Percentiles rank a stretch among this genome's conserved stretches.
phyloP scores from a whole-genome alignment of 805 yeast genomes.

The Peterozyma toletana region DNA sequence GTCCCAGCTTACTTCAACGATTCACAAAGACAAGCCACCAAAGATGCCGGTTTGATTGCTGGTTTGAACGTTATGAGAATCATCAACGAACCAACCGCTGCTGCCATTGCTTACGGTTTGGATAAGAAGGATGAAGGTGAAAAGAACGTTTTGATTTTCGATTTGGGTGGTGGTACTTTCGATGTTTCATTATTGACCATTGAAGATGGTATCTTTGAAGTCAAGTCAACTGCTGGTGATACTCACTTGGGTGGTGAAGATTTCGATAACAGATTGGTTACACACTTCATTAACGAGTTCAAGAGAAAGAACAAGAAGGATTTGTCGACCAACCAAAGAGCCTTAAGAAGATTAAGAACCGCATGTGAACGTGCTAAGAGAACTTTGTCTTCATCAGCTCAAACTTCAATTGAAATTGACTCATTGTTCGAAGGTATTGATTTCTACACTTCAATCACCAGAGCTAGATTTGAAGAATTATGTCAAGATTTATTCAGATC shows the following conservation, averaged over 20 bases:
- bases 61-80: constrained; percentile 92
- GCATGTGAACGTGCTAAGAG: constrained; percentile 99
- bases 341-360: constrained; percentile 96
- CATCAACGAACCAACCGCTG: constrained; percentile 96
- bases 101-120: constrained; percentile 95
- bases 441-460: constrained; percentile 92
- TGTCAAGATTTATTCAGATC: constrained; percentile 93
- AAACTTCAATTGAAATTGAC: constrained; percentile 92
- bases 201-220: constrained; percentile 95
- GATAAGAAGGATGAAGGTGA: constrained; percentile 71
- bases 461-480: constrained; percentile 97
- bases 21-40: constrained; percentile 97
- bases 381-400: constrained; percentile 93
- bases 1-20: constrained; percentile 98
- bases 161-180: constrained; percentile 97
- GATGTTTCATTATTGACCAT: constrained; percentile 90
- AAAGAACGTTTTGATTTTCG: constrained; percentile 86
- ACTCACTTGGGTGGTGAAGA: constrained; percentile 98
- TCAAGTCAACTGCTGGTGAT: constrained; percentile 89
- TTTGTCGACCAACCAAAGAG: constrained; percentile 87
- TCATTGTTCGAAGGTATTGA: constrained; percentile 93
- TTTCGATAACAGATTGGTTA: constrained; percentile 94
- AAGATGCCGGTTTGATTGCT: constrained; percentile 95
- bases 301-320: constrained; percentile 98
- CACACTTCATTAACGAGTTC: constrained; percentile 90